Conservation (phyloP, 2,329 filamentous ascomycete genomes). For the Emergomyces orientalis region DNA sequence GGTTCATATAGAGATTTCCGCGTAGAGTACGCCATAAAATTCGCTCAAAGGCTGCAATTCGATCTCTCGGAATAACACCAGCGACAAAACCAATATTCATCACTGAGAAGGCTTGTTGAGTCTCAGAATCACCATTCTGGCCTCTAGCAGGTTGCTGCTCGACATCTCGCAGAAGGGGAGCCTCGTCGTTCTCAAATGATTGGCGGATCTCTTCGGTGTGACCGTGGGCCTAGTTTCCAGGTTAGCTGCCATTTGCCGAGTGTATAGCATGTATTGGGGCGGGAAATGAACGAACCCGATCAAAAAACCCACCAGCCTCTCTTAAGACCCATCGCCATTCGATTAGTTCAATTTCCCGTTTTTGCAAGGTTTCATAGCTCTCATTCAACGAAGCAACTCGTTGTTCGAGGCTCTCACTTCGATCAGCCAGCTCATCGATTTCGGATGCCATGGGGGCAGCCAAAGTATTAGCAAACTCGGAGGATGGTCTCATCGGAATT, state of each 20-base stretch:
- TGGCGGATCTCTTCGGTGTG: slow-evolving; percentile 94
- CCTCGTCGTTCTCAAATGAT: slow-evolving; percentile 79
- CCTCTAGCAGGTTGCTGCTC: slow-evolving; percentile 62
- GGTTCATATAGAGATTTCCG: slow-evolving; percentile 99
- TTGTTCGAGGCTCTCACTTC: slow-evolving; percentile 85
- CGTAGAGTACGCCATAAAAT: slow-evolving; percentile 96
- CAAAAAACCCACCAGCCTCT: slow-evolving; percentile 95
- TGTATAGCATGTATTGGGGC: neutral
- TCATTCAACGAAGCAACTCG: slow-evolving; percentile 87
- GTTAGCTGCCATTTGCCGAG: slow-evolving; percentile 1
- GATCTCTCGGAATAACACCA: slow-evolving; percentile 86
- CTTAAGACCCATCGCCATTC: slow-evolving; percentile 98
- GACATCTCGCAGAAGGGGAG: slow-evolving; percentile 83
- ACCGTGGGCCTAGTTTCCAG: slow-evolving; percentile 59
- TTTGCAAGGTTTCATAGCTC: slow-evolving; percentile 97
- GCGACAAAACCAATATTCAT: slow-evolving; percentile 99
- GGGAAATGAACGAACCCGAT: slow-evolving; percentile 47
- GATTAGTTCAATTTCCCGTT: slow-evolving; percentile 88
- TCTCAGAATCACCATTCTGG: slow-evolving; percentile 52
- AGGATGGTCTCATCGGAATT: slow-evolving; percentile 78
- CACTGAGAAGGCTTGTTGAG: slow-evolving; percentile 73
- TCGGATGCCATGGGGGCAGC: slow-evolving; percentile 84
- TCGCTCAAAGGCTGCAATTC: slow-evolving; percentile 89
- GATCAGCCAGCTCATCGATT: slow-evolving; percentile 90
- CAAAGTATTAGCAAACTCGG: slow-evolving; percentile 79